Base-by-base conservation (phyloP, 2,329 filamentous ascomycete species). In the Onygena corvina region DNA sequence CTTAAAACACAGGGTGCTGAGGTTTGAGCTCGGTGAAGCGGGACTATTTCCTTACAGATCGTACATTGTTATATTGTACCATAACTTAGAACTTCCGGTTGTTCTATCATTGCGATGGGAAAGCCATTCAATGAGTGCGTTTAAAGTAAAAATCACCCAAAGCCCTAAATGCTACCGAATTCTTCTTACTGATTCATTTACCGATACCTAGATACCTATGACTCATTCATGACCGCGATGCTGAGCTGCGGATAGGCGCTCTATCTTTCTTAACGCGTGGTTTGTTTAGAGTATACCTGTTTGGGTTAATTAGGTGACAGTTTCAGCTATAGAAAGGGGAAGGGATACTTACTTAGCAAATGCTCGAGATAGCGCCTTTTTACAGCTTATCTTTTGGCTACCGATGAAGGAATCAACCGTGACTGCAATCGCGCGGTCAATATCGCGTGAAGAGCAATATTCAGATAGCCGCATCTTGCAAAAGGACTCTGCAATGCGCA, bases 381-480 rank as follows among this genome's bases (percentile, higher is more conserved):
- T 98, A 71, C 86, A 92, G 71, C 86, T 94, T 60, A 96, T 80
- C 73, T 98, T 98, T 66, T 98, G 92, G 59, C 86, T 93, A 53
- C 85, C 86, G 36, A 98, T 86, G 62, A 98, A 98, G 50, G 86
- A 93, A 57, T 96, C 89, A 2, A 98, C 86, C 0, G 92, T 94
- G 4, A 98, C 92, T 11, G 89, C 87, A 61, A 98, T 98, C 51
- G 92, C 92, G 36, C 92, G 86, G 67, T 98, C 92, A 59, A 98
- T 94, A 62, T 98, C 92, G 52, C 84, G 79, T 1, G 84, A 71
- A 4, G 84, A 83, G 67, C 90, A 94, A 72, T 94, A 96, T 57
- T 98, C 92, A 0, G 86, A 92, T n/a, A 98, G 74, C 11, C 92
- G 84, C 92, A 98, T 98, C 62, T 94, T 90, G 68, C 86, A 93